Evolutionary conservation across 2,329 filamentous ascomycete genomes (phyloP).

Genomic region (Graphiopsis chlorocephala): DNA sequence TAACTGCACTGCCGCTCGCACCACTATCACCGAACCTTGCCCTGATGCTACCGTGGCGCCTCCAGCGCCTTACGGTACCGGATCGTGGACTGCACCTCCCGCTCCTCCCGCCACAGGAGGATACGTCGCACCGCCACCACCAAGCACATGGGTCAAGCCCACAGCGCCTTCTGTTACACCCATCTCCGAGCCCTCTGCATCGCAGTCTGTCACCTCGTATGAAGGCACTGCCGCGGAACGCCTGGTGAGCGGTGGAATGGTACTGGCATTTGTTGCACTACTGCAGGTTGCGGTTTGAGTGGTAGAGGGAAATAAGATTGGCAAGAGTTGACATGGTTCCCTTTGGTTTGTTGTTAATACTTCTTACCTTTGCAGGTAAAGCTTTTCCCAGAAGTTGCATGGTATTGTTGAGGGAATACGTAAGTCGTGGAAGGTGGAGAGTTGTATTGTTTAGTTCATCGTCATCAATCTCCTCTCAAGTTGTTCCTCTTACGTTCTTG

Average conservation of each 20-base stretch:
- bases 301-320: neutral
- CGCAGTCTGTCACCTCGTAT: neutral
- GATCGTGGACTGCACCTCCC: neutral
- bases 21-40: constrained; percentile 8
- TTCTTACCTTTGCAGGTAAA: neutral
- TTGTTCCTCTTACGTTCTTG: no score
- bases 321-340: neutral
- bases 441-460: neutral
- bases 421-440: neutral
- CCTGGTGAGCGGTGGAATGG: neutral
- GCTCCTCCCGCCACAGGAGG: neutral
- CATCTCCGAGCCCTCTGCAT: neutral
- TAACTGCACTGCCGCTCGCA: constrained; percentile 4
- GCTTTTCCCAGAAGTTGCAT: neutral
- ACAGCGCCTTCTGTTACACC: neutral
- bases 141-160: neutral
- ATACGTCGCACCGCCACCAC: neutral
- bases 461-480: no score
- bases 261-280: neutral
- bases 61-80: neutral
- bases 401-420: neutral
- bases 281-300: neutral
- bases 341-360: neutral
- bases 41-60: neutral
- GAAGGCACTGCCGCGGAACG: neutral